phyloP scores from a whole-genome alignment of 2,329 filamentous ascomycete species.

The Annulohypoxylon truncatum region DNA sequence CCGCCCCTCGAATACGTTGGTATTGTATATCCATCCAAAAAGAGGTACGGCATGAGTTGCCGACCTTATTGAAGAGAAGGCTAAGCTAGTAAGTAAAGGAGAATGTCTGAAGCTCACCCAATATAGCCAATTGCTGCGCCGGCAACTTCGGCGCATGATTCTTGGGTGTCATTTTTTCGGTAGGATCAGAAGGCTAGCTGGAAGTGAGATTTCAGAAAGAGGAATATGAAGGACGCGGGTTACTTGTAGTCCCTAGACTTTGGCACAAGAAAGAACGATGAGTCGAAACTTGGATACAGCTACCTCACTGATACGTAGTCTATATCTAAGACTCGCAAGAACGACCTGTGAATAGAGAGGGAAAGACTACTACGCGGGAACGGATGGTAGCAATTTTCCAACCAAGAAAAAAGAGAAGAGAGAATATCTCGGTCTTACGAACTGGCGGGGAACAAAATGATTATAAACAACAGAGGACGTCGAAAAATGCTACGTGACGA shows the following conservation, averaged over 20 bases:
- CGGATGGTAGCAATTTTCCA: conserved; percentile 8
- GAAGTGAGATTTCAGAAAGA: neutral
- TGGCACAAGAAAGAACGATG: conserved; percentile 2
- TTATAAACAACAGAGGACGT: conserved; percentile 36
- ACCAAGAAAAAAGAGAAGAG: conserved; percentile 15
- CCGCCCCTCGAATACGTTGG: neutral
- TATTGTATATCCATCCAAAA: conserved; percentile 3
- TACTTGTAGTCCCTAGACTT: too few relatives aligned
- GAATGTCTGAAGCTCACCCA: conserved; percentile 67
- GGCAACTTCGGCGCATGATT: conserved; percentile 71
- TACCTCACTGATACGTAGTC: neutral
- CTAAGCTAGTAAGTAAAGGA: conserved; percentile 30
- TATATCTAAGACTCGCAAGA: conserved; percentile 16
- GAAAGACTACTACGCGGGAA: neutral
- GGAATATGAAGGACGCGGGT: too few relatives aligned
- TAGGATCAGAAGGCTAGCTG: neutral
- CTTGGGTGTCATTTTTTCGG: conserved; percentile 38
- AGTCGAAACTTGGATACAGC: neutral
- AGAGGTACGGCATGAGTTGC: neutral
- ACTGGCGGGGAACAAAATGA: conserved; percentile 15
- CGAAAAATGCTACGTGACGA: conserved; percentile 34
- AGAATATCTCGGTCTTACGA: conserved; percentile 4
- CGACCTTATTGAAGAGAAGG: neutral
- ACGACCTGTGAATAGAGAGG: neutral
- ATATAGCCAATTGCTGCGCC: conserved; percentile 78